Conservation (phyloP, 73 alveolate genomes). For the Symbiodinium natans region DNA sequence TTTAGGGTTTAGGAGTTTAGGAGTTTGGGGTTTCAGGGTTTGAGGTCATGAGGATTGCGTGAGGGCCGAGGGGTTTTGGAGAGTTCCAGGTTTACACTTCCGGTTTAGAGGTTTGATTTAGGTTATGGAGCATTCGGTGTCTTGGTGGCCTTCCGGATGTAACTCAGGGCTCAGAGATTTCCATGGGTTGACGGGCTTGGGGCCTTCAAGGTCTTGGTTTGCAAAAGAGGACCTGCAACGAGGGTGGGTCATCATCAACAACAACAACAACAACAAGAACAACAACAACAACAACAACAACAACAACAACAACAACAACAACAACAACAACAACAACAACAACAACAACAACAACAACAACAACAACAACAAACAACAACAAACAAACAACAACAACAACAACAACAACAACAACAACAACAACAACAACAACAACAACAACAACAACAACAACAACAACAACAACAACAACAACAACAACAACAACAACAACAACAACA, state of each 20-base stretch:
- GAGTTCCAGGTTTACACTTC: too few relatives aligned
- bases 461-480: not conserved
- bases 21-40: too few relatives aligned
- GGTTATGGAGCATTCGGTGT: too few relatives aligned
- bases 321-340: not conserved
- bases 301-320: not conserved
- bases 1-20: too few relatives aligned
- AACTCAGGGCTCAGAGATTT: conserved; percentile 13
- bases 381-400: too few relatives aligned
- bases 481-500: not conserved
- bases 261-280: not conserved
- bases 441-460: not conserved
- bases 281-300: not conserved
- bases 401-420: not conserved
- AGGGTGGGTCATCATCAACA: not conserved
- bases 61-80: too few relatives aligned
- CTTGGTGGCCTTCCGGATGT: too few relatives aligned
- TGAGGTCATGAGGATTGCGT: too few relatives aligned
- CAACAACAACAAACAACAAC: too few relatives aligned
- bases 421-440: not conserved
- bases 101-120: too few relatives aligned
- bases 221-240: not conserved
- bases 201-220: conserved; percentile 4
- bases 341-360: not conserved
- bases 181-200: not conserved